Percentiles rank a stretch among this genome's conserved stretches.
Conservation (phyloP, 78 protist species). For the Chrysochromulina parva region DNA sequence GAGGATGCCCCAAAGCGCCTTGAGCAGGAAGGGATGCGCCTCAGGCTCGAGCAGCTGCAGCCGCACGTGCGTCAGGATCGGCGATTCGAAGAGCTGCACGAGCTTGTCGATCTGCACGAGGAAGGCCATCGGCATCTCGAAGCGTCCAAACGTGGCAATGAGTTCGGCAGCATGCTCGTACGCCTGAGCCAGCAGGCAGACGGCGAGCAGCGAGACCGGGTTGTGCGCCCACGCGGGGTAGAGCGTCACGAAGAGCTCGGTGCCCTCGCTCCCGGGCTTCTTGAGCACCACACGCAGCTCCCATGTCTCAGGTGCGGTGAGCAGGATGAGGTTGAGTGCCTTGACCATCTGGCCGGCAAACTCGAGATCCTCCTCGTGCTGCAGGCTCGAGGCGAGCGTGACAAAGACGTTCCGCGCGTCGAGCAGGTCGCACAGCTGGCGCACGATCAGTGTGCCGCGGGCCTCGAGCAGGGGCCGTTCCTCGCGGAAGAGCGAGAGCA, state of each 20-base stretch:
- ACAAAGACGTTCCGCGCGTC: neutral
- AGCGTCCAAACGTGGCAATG: constrained; percentile 52
- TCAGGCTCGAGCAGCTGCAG: constrained; percentile 79
- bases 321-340: constrained; percentile 76
- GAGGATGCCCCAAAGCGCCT: constrained; percentile 87
- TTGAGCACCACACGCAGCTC: constrained; percentile 15
- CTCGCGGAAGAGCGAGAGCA: neutral
- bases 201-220: constrained; percentile 67
- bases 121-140: constrained; percentile 78
- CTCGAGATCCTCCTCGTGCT: constrained; percentile 56
- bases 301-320: constrained; percentile 62
- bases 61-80: constrained; percentile 34
- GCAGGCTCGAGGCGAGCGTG: neutral
- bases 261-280: neutral
- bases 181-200: constrained; percentile 70
- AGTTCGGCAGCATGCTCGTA: constrained; percentile 70
- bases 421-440: constrained; percentile 4
- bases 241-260: neutral
- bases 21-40: constrained; percentile 73
- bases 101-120: constrained; percentile 72
- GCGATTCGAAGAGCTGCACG: neutral
- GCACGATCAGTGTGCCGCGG: constrained; percentile 44
- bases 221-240: constrained; percentile 72
- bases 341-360: constrained; percentile 76
- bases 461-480: constrained; percentile 10